Conservation (phyloP, 1,284 basidiomycete genomes). For the Puccinia hordei region DNA sequence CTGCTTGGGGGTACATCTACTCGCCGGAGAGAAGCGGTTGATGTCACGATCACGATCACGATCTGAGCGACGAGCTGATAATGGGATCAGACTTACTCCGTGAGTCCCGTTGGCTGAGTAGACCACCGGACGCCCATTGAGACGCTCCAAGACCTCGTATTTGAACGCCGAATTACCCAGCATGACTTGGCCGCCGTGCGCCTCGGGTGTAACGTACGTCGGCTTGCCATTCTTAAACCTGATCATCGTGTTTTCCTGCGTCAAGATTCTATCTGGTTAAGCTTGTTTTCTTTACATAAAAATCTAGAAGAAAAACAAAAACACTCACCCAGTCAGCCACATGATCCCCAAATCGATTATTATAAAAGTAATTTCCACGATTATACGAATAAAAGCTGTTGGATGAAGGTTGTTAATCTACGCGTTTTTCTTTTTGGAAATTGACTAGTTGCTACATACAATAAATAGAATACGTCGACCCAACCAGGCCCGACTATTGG, state of each 20-base stretch:
- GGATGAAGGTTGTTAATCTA: not conserved
- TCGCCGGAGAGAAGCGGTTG: not conserved
- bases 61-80: not conserved
- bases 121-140: conserved; percentile 31
- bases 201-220: conserved; percentile 32
- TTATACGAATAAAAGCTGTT: conserved; percentile 46
- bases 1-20: conserved; percentile 48
- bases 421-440: not conserved
- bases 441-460: not conserved
- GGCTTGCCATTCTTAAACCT: conserved; percentile 39
- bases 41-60: no score
- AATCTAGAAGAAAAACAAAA: not conserved
- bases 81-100: not conserved
- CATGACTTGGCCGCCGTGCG: conserved; percentile 35
- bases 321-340: conserved; percentile 44
- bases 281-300: not conserved
- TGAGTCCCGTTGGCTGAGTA: conserved; percentile 45
- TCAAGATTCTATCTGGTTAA: no score
- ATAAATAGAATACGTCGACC: conserved; percentile 48
- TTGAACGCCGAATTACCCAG: conserved; percentile 36
- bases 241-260: conserved; percentile 49
- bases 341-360: conserved; percentile 46
- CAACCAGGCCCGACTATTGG: conserved; percentile 44
- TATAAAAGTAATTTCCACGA: conserved; percentile 47
- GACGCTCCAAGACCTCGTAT: conserved; percentile 20